These are phyloP conservation scores for Hibiscus mutabilis DNA, from an alignment of 345 rosid genomes.

Conservation along the genomic window DNA sequence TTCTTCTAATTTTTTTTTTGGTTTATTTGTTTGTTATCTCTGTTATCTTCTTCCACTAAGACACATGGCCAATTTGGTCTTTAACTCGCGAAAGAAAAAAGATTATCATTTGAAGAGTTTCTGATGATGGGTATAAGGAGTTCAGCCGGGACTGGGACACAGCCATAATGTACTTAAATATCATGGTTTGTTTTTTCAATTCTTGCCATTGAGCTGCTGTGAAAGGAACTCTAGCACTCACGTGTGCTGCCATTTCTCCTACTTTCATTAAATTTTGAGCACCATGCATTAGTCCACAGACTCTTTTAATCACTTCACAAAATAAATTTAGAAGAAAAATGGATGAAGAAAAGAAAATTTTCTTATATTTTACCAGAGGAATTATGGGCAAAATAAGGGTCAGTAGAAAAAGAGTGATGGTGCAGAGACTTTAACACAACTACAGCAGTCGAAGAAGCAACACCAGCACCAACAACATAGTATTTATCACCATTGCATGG, in stretches of 20 bases:
- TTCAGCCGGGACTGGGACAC: slow-evolving; percentile 49
- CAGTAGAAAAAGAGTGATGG: neutral
- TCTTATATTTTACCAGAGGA: slow-evolving; percentile 32
- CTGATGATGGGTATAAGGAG: slow-evolving; percentile 35
- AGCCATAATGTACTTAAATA: slow-evolving; percentile 47
- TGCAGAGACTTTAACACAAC: slow-evolving; percentile 16
- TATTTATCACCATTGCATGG: slow-evolving; percentile 29
- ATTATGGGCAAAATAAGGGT: slow-evolving; percentile 30
- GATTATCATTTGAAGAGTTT: slow-evolving; percentile 19
- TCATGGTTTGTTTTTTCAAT: slow-evolving; percentile 46
- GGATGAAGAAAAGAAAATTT: slow-evolving; percentile 17
- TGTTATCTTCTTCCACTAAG: too few species aligned
- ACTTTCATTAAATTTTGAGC: slow-evolving; percentile 4
- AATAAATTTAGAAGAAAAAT: neutral
- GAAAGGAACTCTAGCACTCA: slow-evolving; percentile 31
- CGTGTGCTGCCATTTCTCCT: slow-evolving; percentile 45
- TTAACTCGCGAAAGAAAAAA: too few species aligned
- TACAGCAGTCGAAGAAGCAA: slow-evolving; percentile 16
- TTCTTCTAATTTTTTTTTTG: too few species aligned
- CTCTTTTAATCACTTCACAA: neutral
- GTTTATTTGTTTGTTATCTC: too few species aligned
- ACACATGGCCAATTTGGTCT: too few species aligned
- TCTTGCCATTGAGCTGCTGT: slow-evolving; percentile 58
- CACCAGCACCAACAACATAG: slow-evolving; percentile 34
- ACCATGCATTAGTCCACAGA: neutral